Conservation (phyloP, 306 rosid species). For the Astragalus glycyphyllos region DNA sequence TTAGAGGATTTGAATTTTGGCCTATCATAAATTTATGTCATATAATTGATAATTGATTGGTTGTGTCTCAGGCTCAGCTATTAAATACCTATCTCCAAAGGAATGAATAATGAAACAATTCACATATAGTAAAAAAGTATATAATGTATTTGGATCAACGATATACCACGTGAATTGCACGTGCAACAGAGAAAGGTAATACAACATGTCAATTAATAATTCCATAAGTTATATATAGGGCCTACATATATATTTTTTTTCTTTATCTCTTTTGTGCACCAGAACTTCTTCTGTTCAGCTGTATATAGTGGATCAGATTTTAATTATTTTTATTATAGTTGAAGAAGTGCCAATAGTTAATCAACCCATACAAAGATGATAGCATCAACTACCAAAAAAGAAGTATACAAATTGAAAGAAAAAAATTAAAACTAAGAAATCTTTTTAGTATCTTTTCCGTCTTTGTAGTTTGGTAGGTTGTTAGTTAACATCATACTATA, state of each 20-base stretch:
- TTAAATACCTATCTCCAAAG: too few relatives aligned
- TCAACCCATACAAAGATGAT: background rate
- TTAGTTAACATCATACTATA: conserved; percentile 39
- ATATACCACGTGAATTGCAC: conserved; percentile 11
- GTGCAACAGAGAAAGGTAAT: background rate
- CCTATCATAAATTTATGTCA: too few relatives aligned
- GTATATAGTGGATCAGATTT: conserved; percentile 6
- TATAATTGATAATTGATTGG: too few relatives aligned
- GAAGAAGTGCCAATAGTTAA: conserved; percentile 20
- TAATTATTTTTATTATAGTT: background rate
- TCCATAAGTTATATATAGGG: background rate
- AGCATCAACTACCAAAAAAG: background rate
- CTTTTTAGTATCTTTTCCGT: conserved; percentile 13
- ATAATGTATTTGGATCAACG: background rate
- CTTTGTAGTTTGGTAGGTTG: conserved; percentile 34
- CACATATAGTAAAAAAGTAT: conserved; percentile 3
- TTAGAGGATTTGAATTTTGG: too few relatives aligned
- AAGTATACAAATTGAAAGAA: conserved; percentile 4
- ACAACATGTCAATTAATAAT: background rate
- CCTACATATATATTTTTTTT: background rate
- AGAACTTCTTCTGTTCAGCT: conserved; percentile 1
- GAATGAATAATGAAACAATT: too few relatives aligned
- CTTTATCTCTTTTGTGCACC: background rate
- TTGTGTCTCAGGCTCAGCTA: too few relatives aligned
- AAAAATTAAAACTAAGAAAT: background rate